These are phyloP conservation scores for Calonectria hawksworthii DNA, from an alignment of 2,329 filamentous ascomycete genomes.

Conservation along the genomic window DNA sequence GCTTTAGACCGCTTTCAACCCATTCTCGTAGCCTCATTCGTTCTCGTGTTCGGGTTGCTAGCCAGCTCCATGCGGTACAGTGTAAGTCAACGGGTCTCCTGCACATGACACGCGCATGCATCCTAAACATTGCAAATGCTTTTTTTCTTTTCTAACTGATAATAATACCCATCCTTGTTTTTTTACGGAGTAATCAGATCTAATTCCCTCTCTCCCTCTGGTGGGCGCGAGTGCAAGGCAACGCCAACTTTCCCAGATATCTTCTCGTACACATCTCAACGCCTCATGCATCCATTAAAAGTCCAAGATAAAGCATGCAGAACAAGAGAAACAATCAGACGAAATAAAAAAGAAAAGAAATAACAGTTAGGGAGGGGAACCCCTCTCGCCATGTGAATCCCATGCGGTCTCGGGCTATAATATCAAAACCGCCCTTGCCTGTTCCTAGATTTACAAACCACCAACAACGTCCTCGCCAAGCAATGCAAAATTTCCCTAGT, in stretches of 20 bases:
- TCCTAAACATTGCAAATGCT: not conserved
- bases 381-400: slow-evolving; percentile 6
- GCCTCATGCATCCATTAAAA: slow-evolving; percentile 28
- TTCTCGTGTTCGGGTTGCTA: slow-evolving; percentile 43
- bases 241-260: slow-evolving; percentile 22
- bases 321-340: not conserved
- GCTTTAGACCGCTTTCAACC: not conserved
- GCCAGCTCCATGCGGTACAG: not conserved
- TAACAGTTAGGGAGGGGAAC: not conserved
- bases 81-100: not conserved
- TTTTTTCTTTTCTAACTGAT: not conserved
- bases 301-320: not conserved
- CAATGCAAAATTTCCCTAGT: slow-evolving; percentile 29
- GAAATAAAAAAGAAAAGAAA: not conserved
- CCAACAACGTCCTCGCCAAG: slow-evolving; percentile 32
- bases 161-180: not conserved
- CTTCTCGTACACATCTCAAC: slow-evolving; percentile 25
- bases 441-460: slow-evolving; percentile 14
- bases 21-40: slow-evolving; percentile 28
- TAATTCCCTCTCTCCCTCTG: slow-evolving; percentile 10
- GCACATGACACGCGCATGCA: not conserved
- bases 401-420: slow-evolving; percentile 15
- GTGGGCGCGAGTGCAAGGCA: slow-evolving; percentile 12
- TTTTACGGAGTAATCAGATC: slow-evolving; percentile 1
- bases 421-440: slow-evolving; percentile 8